Evolutionary conservation across 2,329 filamentous ascomycete species (phyloP).

Genomic region (Scedosporium minutisporum): DNA sequence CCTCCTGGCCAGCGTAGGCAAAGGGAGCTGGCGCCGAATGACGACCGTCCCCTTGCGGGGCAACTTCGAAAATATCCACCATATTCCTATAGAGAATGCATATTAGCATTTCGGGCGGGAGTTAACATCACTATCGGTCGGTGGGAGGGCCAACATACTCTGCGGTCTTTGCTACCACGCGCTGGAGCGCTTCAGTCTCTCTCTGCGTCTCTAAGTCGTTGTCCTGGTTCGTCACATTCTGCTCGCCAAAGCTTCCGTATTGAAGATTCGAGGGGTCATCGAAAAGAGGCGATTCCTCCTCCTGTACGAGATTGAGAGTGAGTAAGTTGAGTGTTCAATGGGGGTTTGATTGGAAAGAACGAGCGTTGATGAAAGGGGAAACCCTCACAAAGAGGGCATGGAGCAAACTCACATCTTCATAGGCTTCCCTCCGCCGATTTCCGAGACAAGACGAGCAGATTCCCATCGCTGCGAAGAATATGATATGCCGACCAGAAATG

Average conservation of each 20-base stretch:
- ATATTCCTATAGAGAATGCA: conserved; percentile 41
- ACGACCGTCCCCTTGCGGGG: conserved; percentile 36
- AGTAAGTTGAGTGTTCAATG: conserved; percentile 7
- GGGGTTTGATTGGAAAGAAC: not conserved
- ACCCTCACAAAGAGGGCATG: not conserved
- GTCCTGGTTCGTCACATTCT: conserved; percentile 42
- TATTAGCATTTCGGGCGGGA: not conserved
- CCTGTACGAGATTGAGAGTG: conserved; percentile 30
- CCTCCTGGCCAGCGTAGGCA: conserved; percentile 43
- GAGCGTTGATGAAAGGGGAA: not conserved
- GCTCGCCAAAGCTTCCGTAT: conserved; percentile 55
- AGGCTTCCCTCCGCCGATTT: conserved; percentile 34
- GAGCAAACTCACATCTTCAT: conserved; percentile 40
- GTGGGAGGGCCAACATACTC: conserved; percentile 34
- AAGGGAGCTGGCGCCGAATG: conserved; percentile 29
- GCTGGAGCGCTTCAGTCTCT: conserved; percentile 54
- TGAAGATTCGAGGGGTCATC: conserved; percentile 49
- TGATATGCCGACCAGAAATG: not conserved
- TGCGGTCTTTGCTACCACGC: conserved; percentile 54
- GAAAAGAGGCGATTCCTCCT: conserved; percentile 49
- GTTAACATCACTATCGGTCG: not conserved
- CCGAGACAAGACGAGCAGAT: conserved; percentile 53
- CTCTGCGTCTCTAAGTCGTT: conserved; percentile 54
- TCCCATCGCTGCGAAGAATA: conserved; percentile 35
- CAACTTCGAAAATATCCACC: conserved; percentile 59